These are phyloP conservation scores for Botrytis galanthina DNA, from an alignment of 2,329 filamentous ascomycete species.

Conservation along the genomic window DNA sequence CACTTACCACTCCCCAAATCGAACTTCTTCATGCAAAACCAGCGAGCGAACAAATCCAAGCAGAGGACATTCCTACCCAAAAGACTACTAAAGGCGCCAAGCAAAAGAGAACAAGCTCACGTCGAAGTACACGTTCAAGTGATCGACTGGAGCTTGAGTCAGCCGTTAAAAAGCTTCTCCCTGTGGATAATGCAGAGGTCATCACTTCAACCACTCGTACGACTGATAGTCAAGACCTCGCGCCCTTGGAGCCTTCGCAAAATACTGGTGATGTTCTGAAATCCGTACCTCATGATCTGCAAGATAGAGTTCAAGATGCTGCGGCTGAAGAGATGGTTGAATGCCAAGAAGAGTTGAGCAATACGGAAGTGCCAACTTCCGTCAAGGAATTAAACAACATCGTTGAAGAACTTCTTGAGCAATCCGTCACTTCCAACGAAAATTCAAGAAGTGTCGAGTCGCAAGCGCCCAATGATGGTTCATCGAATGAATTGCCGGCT, in stretches of 20 bases:
- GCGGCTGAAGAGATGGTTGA: background rate
- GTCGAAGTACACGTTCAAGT: conserved; percentile 12
- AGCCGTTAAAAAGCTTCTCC: background rate
- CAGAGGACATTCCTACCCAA: background rate
- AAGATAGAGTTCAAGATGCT: background rate
- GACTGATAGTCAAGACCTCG: background rate
- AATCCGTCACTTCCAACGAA: background rate
- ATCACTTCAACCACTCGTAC: background rate
- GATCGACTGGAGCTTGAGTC: conserved; percentile 3
- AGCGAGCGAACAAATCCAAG: background rate
- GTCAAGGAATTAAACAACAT: conserved; percentile 1
- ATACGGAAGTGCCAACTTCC: background rate
- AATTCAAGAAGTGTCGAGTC: background rate
- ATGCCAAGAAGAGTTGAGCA: background rate
- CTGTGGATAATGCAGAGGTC: background rate
- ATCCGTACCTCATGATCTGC: too few relatives aligned
- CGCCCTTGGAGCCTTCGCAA: background rate
- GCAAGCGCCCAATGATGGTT: background rate
- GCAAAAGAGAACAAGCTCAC: conserved; percentile 6
- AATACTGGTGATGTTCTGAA: background rate
- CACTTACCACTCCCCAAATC: too few relatives aligned
- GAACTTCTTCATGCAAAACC: background rate
- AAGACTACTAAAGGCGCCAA: background rate
- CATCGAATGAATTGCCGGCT: background rate
- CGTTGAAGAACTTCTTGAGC: conserved; percentile 9